Conservation (phyloP, 257 asterid genomes). For the Nicotiana paniculata region DNA sequence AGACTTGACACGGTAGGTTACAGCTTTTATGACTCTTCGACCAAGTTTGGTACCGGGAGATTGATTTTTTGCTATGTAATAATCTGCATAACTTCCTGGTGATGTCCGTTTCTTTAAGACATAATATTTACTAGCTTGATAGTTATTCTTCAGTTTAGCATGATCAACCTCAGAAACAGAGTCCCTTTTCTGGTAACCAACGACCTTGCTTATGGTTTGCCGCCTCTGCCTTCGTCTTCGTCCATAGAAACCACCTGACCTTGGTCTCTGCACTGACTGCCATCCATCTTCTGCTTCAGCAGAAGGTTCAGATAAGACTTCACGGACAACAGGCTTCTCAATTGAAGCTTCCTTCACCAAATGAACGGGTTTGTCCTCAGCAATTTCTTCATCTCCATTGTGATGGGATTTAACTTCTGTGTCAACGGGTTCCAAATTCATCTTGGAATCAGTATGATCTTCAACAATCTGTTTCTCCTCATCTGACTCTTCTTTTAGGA, state of each 20-base stretch:
- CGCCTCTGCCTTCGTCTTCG: slow-evolving; percentile 75
- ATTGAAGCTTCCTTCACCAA: slow-evolving; percentile 31
- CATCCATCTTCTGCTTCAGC: slow-evolving; percentile 94
- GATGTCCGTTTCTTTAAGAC: slow-evolving; percentile 60
- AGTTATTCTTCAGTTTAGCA: slow-evolving; percentile 49
- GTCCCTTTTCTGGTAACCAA: slow-evolving; percentile 68
- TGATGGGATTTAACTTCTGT: slow-evolving; percentile 37
- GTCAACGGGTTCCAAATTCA: slow-evolving; percentile 22
- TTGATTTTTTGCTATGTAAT: slow-evolving; percentile 71
- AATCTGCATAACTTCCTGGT: slow-evolving; percentile 70
- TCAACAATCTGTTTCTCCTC: slow-evolving; percentile 40
- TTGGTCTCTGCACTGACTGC: slow-evolving; percentile 91
- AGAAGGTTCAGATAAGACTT: slow-evolving; percentile 44
- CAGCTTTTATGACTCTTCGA: slow-evolving; percentile 61
- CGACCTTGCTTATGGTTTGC: slow-evolving; percentile 44
- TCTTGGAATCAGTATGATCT: slow-evolving; percentile 32
- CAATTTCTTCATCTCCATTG: slow-evolving; percentile 26
- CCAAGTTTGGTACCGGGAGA: slow-evolving; percentile 61
- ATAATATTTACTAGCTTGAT: slow-evolving; percentile 55
- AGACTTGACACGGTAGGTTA: slow-evolving; percentile 85
- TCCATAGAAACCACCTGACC: slow-evolving; percentile 69
- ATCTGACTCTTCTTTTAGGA: slow-evolving; percentile 30
- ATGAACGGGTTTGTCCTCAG: slow-evolving; percentile 29
- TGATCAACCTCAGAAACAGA: slow-evolving; percentile 56
- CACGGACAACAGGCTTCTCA: slow-evolving; percentile 27